These are phyloP conservation scores for Monosporozyma solicola DNA, from an alignment of 805 yeast genomes.

Conservation along the genomic window DNA sequence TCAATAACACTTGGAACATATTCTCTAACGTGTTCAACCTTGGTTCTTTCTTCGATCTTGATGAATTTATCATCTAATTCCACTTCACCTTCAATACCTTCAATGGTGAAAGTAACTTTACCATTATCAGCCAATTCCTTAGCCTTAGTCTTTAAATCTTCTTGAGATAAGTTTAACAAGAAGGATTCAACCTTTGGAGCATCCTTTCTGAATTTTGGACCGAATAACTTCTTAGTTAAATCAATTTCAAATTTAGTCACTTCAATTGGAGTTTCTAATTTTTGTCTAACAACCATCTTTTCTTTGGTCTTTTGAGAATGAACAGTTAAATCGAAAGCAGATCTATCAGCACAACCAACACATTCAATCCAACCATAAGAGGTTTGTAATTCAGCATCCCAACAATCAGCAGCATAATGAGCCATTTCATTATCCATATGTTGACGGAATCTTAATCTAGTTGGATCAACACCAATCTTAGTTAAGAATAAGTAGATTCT, in stretches of 20 bases:
- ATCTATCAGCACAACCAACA: conserved; percentile 99
- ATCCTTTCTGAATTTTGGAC: conserved; percentile 95
- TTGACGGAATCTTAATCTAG: conserved; percentile 90
- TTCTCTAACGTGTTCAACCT: conserved; percentile 87
- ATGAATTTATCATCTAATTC: conserved; percentile 70
- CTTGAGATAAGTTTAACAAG: conserved; percentile 68
- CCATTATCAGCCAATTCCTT: conserved; percentile 54
- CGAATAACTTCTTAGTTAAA: conserved; percentile 89
- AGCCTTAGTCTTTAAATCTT: conserved; percentile 70
- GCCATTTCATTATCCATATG: conserved; percentile 99
- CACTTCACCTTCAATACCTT: conserved; percentile 53
- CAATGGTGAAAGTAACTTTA: conserved; percentile 57
- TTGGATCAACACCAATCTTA: conserved; percentile 83
- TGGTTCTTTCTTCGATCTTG: conserved; percentile 65
- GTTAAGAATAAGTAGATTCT: conserved; percentile 78
- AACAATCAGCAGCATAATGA: conserved; percentile 97
- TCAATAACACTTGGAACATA: conserved; percentile 95
- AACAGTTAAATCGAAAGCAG: conserved; percentile 93
- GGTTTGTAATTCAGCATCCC: conserved; percentile 97
- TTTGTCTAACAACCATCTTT: conserved; percentile 88
- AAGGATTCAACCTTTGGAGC: conserved; percentile 86
- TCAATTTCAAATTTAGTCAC: conserved; percentile 80
- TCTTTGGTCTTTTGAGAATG: conserved; percentile 93
- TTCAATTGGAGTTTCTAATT: conserved; percentile 72
- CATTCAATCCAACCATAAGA: conserved; percentile 99